These are phyloP conservation scores for Alloascoidea africana DNA, from an alignment of 805 yeast genomes.

Conservation along the genomic window DNA sequence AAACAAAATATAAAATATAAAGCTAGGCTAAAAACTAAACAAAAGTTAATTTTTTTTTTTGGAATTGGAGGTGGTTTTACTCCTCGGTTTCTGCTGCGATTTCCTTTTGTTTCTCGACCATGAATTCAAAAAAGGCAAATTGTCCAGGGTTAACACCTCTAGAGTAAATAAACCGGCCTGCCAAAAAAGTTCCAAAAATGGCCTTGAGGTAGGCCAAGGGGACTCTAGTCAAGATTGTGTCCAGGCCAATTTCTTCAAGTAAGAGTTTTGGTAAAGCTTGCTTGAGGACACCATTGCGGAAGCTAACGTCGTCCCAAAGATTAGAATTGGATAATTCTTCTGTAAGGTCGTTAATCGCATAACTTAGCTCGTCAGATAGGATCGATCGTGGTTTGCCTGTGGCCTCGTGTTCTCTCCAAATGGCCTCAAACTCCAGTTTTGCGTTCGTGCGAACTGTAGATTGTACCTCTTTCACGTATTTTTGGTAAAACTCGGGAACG, in stretches of 20 bases:
- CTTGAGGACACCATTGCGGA: conserved; percentile 62
- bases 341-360: conserved; percentile 69
- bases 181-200: conserved; percentile 72
- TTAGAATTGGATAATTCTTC: conserved; percentile 73
- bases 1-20: too few relatives aligned
- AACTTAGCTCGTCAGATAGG: conserved; percentile 71
- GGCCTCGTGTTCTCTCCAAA: conserved; percentile 61
- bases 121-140: conserved; percentile 28
- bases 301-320: conserved; percentile 68
- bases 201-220: conserved; percentile 84
- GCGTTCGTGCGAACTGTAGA: conserved; percentile 64
- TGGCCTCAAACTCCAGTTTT: conserved; percentile 64
- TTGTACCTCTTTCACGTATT: conserved; percentile 78
- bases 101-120: too few relatives aligned
- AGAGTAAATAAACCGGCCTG: conserved; percentile 73
- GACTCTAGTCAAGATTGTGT: conserved; percentile 53
- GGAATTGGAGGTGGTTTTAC: too few relatives aligned
- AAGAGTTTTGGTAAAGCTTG: conserved; percentile 71
- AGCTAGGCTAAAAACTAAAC: too few relatives aligned
- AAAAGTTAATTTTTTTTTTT: too few relatives aligned
- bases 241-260: conserved; percentile 44
- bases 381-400: conserved; percentile 45
- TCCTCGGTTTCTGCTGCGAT: too few relatives aligned
- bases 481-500: conserved; percentile 61
- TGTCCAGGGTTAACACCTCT: conserved; percentile 69